Evolutionary conservation across 345 rosid species (phyloP), one percentile per base, ranked within the genome.

Genomic region (Salix brachista): DNA sequence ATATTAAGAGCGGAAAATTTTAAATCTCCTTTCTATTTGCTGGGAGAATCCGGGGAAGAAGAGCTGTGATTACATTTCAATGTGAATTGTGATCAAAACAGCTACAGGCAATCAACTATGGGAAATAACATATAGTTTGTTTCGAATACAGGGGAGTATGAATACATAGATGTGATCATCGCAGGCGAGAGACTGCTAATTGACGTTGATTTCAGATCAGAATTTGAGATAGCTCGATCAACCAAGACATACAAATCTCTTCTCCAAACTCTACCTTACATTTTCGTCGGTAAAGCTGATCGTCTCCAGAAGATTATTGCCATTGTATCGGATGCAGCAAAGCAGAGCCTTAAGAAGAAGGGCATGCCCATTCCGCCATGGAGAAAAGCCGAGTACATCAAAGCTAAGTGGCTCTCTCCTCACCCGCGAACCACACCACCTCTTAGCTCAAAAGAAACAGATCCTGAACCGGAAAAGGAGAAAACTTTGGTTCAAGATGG

Each of bases 281-380:
- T 96, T 34, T 93, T 92, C 82, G 97, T 93, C 70, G 99, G 99
- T 1, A 93, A 92, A 81, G 74, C 92, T 26, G 96, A 93, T 68
- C 96, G 98, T 71, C 84, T 96, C 11, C 84, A 83, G 37, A 93
- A 90, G 87, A 96, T 96, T 77, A 88, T 96, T 56, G 70, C 86
- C 17, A 67, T 96, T 75, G 87, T 92, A 46, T 91, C 99, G 26
- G 98, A 93, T 80, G 99, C 97, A 18, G 99, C 92, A 7, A 90
- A 85, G 77, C 94, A 84, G 77, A 96, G 98, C 80, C 80, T 96
- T 82, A 93, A 87, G 88, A 96, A 91, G 91, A 96, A 89, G 85
- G 97, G 95, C 8, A 93, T 96, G 96, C 95, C 87, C 82, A 75
- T 92, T 2, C 94, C 98, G 66, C 99, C 98, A 0, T 96, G 99